Evolutionary conservation across 106 monocot species (phyloP).

Genomic region (Vanilla planifolia): DNA sequence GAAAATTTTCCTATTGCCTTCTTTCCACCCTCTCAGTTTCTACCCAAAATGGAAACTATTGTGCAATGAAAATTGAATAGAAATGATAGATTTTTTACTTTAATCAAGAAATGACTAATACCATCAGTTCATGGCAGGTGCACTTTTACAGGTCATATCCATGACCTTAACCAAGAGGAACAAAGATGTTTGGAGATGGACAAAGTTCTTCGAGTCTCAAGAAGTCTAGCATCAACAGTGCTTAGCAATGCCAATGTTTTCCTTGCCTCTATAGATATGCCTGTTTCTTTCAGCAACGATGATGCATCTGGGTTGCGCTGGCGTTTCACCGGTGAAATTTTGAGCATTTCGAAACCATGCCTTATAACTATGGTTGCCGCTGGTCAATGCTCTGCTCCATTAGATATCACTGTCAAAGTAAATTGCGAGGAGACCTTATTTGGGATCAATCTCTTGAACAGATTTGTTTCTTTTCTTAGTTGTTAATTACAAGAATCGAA

Average conservation of each 20-base stretch:
- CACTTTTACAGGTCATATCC: constrained; percentile 54
- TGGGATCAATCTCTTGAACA: constrained; percentile 85
- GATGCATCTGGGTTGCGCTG: constrained; percentile 66
- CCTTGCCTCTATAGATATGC: constrained; percentile 78
- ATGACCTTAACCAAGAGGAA: constrained; percentile 19
- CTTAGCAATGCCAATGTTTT: constrained; percentile 65
- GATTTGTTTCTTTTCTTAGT: constrained; percentile 53
- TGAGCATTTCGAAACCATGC: constrained; percentile 75
- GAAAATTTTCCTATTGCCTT: no score
- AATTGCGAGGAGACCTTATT: constrained; percentile 93
- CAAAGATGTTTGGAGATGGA: constrained; percentile 26
- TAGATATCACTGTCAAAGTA: constrained; percentile 64
- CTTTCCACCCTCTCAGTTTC: no score
- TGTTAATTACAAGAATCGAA: no score
- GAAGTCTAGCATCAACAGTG: constrained; percentile 62
- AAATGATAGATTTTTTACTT: no score
- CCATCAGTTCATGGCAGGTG: constrained; percentile 37
- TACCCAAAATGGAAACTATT: no score
- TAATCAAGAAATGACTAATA: neutral
- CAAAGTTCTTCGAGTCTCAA: constrained; percentile 46
- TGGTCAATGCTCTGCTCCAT: constrained; percentile 53
- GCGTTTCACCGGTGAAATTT: constrained; percentile 68
- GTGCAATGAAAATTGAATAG: no score
- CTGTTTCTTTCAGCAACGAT: constrained; percentile 52
- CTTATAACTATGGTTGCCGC: constrained; percentile 50